phyloP scores from a whole-genome alignment of 495 filamentous ascomycete species.

The Daldinia vernicosa region DNA sequence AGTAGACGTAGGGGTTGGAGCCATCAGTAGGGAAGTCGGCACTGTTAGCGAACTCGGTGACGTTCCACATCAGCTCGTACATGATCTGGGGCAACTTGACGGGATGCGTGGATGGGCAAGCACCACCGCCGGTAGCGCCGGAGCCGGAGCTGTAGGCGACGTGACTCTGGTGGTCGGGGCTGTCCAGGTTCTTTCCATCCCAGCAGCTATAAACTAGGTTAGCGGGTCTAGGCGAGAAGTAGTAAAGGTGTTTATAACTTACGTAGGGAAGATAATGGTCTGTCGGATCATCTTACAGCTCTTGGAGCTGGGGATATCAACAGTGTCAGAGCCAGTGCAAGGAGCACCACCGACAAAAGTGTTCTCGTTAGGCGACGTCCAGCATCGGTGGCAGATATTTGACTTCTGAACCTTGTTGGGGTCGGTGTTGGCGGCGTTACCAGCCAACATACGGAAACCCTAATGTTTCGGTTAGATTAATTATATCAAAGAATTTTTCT shows the following conservation, averaged over 20 bases:
- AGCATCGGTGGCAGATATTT: constrained; percentile 67
- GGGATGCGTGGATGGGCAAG: constrained; percentile 69
- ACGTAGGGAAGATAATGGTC: constrained; percentile 69
- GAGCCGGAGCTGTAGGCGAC: constrained; percentile 64
- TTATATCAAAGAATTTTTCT: not conserved
- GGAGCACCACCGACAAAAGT: constrained; percentile 58
- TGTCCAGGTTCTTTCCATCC: constrained; percentile 66
- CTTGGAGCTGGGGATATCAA: constrained; percentile 61
- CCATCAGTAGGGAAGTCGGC: constrained; percentile 63
- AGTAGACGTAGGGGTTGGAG: constrained; percentile 65
- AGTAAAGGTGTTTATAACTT: constrained; percentile 17
- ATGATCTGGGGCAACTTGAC: constrained; percentile 72
- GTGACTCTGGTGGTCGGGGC: constrained; percentile 70
- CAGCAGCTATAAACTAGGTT: constrained; percentile 52
- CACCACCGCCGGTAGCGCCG: constrained; percentile 61
- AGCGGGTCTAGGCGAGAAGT: constrained; percentile 4
- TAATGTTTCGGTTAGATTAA: constrained; percentile 56
- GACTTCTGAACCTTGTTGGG: constrained; percentile 56
- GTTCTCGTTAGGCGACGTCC: constrained; percentile 59
- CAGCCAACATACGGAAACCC: constrained; percentile 67
- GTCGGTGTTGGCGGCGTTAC: constrained; percentile 60
- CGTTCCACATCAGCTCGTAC: constrained; percentile 74
- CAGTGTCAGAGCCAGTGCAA: constrained; percentile 60
- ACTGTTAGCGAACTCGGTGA: constrained; percentile 62
- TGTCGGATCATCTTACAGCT: constrained; percentile 66